Percentiles rank a stretch among this genome's conserved stretches.
phyloP scores from a whole-genome alignment of 345 rosid genomes.

The Acer saccharum region DNA sequence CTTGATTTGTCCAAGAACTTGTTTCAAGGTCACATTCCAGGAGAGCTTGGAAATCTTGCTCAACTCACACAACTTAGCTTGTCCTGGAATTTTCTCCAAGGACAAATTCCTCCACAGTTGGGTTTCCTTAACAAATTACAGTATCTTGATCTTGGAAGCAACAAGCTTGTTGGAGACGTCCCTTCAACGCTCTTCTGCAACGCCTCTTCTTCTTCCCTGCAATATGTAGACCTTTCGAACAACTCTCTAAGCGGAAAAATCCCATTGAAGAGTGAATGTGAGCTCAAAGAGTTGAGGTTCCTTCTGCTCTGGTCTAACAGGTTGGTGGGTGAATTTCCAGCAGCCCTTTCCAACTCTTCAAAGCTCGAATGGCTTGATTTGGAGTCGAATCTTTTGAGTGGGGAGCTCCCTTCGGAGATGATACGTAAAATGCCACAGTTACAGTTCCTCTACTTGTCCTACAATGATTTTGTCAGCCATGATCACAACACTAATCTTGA shows the following conservation, averaged over 20 bases:
- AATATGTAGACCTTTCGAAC: conserved; percentile 80
- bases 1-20: conserved; percentile 80
- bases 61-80: conserved; percentile 59
- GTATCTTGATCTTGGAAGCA: conserved; percentile 66
- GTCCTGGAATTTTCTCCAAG: conserved; percentile 68
- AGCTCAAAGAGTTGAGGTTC: conserved; percentile 52
- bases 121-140: conserved; percentile 48
- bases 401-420: conserved; percentile 73
- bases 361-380: conserved; percentile 81
- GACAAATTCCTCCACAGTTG: conserved; percentile 59
- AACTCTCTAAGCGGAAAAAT: conserved; percentile 68
- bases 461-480: conserved; percentile 69
- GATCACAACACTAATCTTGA: conserved; percentile 73
- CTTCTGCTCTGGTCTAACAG: conserved; percentile 86
- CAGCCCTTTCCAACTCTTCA: conserved; percentile 62
- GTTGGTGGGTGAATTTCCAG: conserved; percentile 59
- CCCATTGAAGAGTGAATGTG: conserved; percentile 52
- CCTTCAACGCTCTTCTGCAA: conserved; percentile 68
- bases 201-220: conserved; percentile 50
- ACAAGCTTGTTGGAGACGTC: conserved; percentile 55
- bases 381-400: conserved; percentile 67
- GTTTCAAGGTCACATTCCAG: conserved; percentile 67
- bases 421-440: conserved; percentile 57
- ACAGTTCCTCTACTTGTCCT: conserved; percentile 81
- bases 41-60: conserved; percentile 52